A percentile compares a stretch with the other conserved stretches of the same genome.
Evolutionary conservation across 306 rosid species (phyloP).

Genomic region (Trichosanthes cucumerina): DNA sequence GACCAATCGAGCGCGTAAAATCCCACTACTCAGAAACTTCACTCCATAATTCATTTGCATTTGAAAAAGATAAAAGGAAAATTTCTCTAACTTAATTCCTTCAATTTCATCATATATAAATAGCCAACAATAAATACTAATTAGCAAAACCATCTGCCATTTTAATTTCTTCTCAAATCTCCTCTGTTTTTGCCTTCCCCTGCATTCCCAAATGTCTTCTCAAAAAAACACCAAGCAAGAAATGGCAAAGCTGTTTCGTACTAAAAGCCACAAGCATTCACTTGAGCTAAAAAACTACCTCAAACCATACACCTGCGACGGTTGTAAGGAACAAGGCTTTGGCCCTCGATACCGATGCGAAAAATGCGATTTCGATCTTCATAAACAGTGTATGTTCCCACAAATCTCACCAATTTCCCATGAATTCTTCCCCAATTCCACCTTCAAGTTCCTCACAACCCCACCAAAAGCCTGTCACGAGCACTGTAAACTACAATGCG

Average conservation of each 20-base stretch:
- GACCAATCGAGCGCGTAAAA: too few relatives aligned
- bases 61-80: too few relatives aligned
- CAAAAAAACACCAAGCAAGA: neutral
- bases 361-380: conserved; percentile 8
- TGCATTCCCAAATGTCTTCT: neutral
- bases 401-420: neutral
- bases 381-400: neutral
- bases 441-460: neutral
- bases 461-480: neutral
- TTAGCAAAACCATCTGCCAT: too few relatives aligned
- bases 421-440: neutral
- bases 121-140: too few relatives aligned
- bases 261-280: neutral
- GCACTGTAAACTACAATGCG: neutral
- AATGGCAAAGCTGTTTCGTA: neutral
- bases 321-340: conserved; percentile 8
- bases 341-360: conserved; percentile 15
- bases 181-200: neutral
- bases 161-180: too few relatives aligned
- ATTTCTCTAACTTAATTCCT: too few relatives aligned
- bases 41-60: too few relatives aligned
- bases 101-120: too few relatives aligned
- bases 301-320: conserved; percentile 4
- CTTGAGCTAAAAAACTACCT: neutral
- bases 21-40: too few relatives aligned